These are phyloP conservation scores for Flammula alnicola DNA, from an alignment of 1,284 basidiomycete species.

Conservation along the genomic window DNA sequence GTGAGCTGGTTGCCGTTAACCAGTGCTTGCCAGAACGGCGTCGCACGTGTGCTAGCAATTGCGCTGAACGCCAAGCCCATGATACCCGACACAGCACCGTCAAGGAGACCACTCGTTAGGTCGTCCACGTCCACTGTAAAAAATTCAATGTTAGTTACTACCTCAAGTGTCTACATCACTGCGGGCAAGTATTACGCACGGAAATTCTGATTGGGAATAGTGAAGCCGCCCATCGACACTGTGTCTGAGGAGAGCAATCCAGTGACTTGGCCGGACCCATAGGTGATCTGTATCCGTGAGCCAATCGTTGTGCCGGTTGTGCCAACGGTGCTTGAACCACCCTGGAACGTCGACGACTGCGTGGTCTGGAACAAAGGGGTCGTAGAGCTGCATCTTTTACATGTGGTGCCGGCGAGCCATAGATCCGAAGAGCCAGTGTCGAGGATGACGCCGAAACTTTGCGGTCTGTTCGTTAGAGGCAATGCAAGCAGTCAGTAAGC, in stretches of 20 bases:
- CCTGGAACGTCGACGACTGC: slow-evolving; percentile 44
- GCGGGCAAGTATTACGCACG: no score
- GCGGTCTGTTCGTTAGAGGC: slow-evolving; percentile 36
- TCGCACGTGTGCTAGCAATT: slow-evolving; percentile 57
- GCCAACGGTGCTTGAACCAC: slow-evolving; percentile 18
- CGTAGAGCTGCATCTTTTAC: slow-evolving; percentile 41
- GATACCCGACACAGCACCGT: slow-evolving; percentile 61
- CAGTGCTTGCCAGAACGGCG: slow-evolving; percentile 76
- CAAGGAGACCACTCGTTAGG: slow-evolving; percentile 3
- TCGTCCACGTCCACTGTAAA: slow-evolving; percentile 4
- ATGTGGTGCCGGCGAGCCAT: slow-evolving; percentile 67
- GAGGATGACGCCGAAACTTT: slow-evolving; percentile 49
- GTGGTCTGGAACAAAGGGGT: slow-evolving; percentile 46
- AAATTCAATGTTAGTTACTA: slow-evolving; percentile 1
- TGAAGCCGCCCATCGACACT: slow-evolving; percentile 53
- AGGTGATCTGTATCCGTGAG: slow-evolving; percentile 35
- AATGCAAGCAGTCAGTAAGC: not conserved
- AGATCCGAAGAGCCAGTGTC: slow-evolving; percentile 86
- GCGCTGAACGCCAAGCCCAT: slow-evolving; percentile 73
- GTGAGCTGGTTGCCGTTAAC: slow-evolving; percentile 50
- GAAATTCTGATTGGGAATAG: slow-evolving; percentile 52
- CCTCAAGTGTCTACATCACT: no score
- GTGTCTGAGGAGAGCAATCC: slow-evolving; percentile 50
- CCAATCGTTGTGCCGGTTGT: slow-evolving; percentile 14
- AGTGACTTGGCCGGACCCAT: slow-evolving; percentile 54